Evolutionary conservation across 768 basidiomycete genomes (phyloP), one percentile per base, ranked within the genome.

Genomic region (Calocera viscosa): DNA sequence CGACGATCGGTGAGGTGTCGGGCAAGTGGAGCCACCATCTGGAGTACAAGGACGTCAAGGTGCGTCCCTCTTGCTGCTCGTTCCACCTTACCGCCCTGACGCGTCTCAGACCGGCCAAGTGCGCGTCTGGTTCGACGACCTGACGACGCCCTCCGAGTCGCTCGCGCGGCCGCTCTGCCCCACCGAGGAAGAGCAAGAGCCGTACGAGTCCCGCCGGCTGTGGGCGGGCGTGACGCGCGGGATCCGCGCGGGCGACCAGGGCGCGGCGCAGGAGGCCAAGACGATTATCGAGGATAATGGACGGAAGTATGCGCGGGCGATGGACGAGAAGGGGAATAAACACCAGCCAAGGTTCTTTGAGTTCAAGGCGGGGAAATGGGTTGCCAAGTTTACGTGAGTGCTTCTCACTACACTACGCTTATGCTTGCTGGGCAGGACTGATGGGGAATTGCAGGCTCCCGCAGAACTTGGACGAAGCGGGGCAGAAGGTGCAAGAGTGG

Each of bases 1-100:
- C 77, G 5, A 89, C 91, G 1, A 78, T 90, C 16, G 96, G 94
- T 2, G 94, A 97, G 73, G 77, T 99, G 39, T 83, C 83, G 16
- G 96, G 96, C 32, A 83, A 88, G 74, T 99, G 96, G 96, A 91
- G 86, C 74, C 85, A 89, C 70, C 74, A 84, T 30, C 94, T 99
- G 87, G 91, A 94, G 69, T 88, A 88, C 75, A 89, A 86, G 78
- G 80, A 81, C 65, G 74, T 76, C 67, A 85, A 85, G 80, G 91
- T 90, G 49, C 67, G 79, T 74, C 32, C 35, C 38, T 2, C 2
- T 41, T 40, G 49, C 19, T 49, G 14, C 49, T 41, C 33, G n/a
- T 35, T 39, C n/a, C 12, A 41, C 38, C 33, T 53, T 64, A 65
- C 64, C 53, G 12, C 14, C 33, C 43, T 65, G n/a, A 26, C 38